phyloP scores from a whole-genome alignment of 306 rosid species.

The Rosa chinensis region DNA sequence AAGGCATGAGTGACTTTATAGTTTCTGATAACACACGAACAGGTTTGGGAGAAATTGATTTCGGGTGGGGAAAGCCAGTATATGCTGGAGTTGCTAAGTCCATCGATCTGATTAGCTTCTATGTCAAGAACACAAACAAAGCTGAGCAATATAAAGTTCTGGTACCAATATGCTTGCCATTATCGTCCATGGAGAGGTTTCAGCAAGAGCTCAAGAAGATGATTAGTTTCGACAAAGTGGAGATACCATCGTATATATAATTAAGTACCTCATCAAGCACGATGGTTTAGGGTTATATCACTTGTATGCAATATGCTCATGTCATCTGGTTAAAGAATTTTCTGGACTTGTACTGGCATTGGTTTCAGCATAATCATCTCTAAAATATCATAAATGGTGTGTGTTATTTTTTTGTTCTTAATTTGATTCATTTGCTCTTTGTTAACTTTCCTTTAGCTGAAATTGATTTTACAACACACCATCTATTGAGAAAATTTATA shows the following conservation, averaged over 20 bases:
- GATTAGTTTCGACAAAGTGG: not conserved
- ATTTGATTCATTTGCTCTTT: too few relatives aligned
- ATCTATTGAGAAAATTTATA: too few relatives aligned
- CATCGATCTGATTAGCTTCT: conserved; percentile 13
- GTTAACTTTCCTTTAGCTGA: not conserved
- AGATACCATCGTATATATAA: too few relatives aligned
- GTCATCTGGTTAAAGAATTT: too few relatives aligned
- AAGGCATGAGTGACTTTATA: not conserved
- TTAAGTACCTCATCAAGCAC: too few relatives aligned
- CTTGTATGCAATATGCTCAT: too few relatives aligned
- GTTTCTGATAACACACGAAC: conserved; percentile 36
- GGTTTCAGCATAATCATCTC: too few relatives aligned
- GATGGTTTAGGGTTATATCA: too few relatives aligned
- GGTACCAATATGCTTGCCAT: conserved; percentile 39
- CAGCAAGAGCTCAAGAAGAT: conserved; percentile 7
- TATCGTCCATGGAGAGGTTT: conserved; percentile 39
- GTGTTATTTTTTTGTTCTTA: too few relatives aligned
- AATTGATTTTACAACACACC: too few relatives aligned
- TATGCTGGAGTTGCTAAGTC: conserved; percentile 35
- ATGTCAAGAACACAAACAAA: not conserved
- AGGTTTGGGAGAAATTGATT: conserved; percentile 23
- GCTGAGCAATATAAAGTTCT: conserved; percentile 39
- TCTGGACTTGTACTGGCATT: too few relatives aligned
- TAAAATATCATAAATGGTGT: too few relatives aligned
- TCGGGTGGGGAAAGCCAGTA: conserved; percentile 54